Evolutionary conservation across 1,284 basidiomycete species (phyloP).

Genomic region (Ceratobasidium sp.): DNA sequence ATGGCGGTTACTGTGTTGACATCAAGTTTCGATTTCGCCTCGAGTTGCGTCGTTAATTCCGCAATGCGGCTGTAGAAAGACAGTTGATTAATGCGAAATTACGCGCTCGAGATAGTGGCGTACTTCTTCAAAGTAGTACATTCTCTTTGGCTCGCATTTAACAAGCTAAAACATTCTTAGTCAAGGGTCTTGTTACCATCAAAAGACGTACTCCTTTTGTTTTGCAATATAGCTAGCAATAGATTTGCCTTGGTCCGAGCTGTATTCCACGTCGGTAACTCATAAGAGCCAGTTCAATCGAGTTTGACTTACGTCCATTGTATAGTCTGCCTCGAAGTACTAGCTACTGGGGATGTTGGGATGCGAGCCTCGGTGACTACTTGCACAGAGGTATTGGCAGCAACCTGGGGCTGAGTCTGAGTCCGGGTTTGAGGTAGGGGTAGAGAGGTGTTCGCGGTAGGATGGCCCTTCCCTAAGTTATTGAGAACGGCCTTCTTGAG

Average conservation of each 20-base stretch:
- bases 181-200: neutral
- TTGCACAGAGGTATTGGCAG: neutral
- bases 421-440: neutral
- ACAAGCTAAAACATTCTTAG: neutral
- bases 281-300: too few relatives aligned
- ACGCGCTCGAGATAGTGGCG: neutral
- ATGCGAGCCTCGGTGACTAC: neutral
- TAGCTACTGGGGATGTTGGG: neutral
- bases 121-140: constrained; percentile 22
- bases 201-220: constrained; percentile 4
- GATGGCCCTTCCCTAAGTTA: neutral
- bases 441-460: neutral
- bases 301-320: constrained; percentile 34
- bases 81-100: neutral
- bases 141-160: constrained; percentile 5
- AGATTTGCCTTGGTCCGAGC: constrained; percentile 18
- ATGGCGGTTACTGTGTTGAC: constrained; percentile 18
- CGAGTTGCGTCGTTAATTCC: constrained; percentile 35
- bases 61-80: constrained; percentile 12
- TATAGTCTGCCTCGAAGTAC: constrained; percentile 10
- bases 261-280: neutral
- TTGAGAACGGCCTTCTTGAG: neutral
- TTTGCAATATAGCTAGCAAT: neutral
- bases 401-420: neutral
- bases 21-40: constrained; percentile 16